These are phyloP conservation scores for Allantophomopsis lycopodina DNA, from an alignment of 2,329 filamentous ascomycete species.

Conservation along the genomic window DNA sequence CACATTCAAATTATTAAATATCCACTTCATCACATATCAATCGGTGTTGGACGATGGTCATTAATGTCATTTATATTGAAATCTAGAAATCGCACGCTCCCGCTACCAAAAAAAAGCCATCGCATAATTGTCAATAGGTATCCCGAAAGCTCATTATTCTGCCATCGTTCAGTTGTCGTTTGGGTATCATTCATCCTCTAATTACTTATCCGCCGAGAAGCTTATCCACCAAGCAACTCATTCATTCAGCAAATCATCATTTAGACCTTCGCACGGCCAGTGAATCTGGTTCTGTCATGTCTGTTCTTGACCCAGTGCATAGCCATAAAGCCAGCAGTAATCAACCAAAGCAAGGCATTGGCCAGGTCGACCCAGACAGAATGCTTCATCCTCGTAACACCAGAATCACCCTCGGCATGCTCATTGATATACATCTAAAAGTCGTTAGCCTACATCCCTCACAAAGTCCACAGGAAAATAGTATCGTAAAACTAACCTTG, in stretches of 20 bases:
- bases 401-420: conserved; percentile 46
- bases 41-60: too few relatives aligned
- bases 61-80: too few relatives aligned
- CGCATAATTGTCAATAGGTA: too few relatives aligned
- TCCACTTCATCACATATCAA: too few relatives aligned
- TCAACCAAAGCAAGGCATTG: conserved; percentile 64
- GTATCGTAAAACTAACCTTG: conserved; percentile 24
- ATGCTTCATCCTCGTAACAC: conserved; percentile 66
- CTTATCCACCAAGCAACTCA: too few relatives aligned
- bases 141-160: too few relatives aligned
- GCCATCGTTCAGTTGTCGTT: too few relatives aligned
- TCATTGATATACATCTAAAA: conserved; percentile 56
- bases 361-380: conserved; percentile 74
- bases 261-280: conserved; percentile 40
- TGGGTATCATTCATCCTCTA: too few relatives aligned
- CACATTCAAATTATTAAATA: too few relatives aligned
- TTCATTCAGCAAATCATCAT: too few relatives aligned
- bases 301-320: conserved; percentile 45
- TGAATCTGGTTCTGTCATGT: conserved; percentile 38
- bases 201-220: conserved; percentile 16
- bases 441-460: background rate
- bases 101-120: too few relatives aligned
- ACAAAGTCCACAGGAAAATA: background rate
- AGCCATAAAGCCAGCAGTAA: conserved; percentile 39
- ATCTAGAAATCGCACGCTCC: too few relatives aligned